phyloP scores from a whole-genome alignment of 495 filamentous ascomycete genomes.

The Lasiosphaeris hirsuta region DNA sequence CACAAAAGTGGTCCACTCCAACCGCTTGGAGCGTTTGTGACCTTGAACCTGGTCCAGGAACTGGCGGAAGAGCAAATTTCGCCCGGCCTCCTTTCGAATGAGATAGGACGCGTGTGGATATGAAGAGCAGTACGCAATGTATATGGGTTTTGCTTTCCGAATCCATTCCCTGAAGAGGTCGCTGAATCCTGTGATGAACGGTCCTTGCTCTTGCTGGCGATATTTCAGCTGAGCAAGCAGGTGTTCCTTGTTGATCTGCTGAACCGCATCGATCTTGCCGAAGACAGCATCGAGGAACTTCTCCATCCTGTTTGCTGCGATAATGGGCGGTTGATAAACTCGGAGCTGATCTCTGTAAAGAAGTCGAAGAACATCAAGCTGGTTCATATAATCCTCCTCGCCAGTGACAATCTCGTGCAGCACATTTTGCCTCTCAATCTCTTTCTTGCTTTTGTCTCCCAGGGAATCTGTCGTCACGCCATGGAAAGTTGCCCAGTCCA shows the following conservation, averaged over 20 bases:
- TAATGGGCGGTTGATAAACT: conserved; percentile 72
- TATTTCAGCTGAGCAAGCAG: conserved; percentile 96
- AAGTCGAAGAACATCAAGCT: conserved; percentile 75
- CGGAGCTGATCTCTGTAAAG: conserved; percentile 84
- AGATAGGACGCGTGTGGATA: conserved; percentile 82
- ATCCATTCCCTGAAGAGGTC: conserved; percentile 99
- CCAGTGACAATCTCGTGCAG: conserved; percentile 94
- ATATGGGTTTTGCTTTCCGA: conserved; percentile 81
- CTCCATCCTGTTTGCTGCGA: conserved; percentile 65
- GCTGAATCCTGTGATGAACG: conserved; percentile 89
- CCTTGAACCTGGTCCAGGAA: conserved; percentile 78
- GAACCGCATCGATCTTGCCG: conserved; percentile 83
- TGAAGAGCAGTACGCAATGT: conserved; percentile 86
- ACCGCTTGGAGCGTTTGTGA: conserved; percentile 75
- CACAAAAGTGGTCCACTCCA: conserved; percentile 92
- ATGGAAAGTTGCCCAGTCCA: conserved; percentile 93
- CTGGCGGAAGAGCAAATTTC: conserved; percentile 80
- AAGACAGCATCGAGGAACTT: conserved; percentile 85
- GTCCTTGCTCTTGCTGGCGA: conserved; percentile 93
- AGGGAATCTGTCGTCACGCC: conserved; percentile 73
- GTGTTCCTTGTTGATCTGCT: conserved; percentile 88
- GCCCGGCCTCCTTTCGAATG: conserved; percentile 77
- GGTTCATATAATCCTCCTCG: conserved; percentile 86
- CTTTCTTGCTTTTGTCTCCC: conserved; percentile 70
- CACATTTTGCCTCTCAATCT: conserved; percentile 89